These are phyloP conservation scores for Botrytis paeoniae DNA, from an alignment of 2,329 filamentous ascomycete genomes.

Conservation along the genomic window DNA sequence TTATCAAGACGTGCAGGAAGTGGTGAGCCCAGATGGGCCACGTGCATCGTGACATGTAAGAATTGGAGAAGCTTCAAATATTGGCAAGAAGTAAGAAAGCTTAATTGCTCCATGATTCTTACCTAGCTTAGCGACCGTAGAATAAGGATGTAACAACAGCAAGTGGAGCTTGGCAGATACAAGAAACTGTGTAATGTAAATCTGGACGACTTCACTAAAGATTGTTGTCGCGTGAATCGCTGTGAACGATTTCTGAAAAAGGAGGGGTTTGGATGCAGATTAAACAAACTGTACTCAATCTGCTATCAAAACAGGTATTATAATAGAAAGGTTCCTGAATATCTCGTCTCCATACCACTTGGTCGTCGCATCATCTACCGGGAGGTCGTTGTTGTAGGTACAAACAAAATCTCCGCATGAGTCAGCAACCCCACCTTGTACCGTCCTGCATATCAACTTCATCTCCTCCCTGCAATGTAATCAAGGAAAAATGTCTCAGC, in stretches of 20 bases:
- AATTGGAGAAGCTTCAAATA: neutral
- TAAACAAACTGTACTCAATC: neutral
- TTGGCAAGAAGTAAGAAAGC: neutral
- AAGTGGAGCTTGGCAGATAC: neutral
- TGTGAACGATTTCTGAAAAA: neutral
- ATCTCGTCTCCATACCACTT: neutral
- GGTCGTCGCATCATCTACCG: neutral
- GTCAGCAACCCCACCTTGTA: conserved; percentile 10
- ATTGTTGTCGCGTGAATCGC: neutral
- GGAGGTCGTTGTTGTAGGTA: neutral
- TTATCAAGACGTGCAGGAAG: neutral
- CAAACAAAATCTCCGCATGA: neutral
- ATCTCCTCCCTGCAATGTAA: neutral
- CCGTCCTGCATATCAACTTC: neutral
- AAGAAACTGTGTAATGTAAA: no score
- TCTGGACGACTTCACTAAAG: neutral
- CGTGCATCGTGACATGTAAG: neutral
- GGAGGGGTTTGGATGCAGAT: neutral
- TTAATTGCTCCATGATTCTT: neutral
- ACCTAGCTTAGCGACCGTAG: neutral
- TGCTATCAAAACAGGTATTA: neutral
- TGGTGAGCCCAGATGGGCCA: neutral
- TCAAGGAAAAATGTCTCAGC: neutral
- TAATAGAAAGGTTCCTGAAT: neutral
- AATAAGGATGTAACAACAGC: neutral